Evolutionary conservation across 106 monocot species (phyloP).

Genomic region (Allium cepa): DNA sequence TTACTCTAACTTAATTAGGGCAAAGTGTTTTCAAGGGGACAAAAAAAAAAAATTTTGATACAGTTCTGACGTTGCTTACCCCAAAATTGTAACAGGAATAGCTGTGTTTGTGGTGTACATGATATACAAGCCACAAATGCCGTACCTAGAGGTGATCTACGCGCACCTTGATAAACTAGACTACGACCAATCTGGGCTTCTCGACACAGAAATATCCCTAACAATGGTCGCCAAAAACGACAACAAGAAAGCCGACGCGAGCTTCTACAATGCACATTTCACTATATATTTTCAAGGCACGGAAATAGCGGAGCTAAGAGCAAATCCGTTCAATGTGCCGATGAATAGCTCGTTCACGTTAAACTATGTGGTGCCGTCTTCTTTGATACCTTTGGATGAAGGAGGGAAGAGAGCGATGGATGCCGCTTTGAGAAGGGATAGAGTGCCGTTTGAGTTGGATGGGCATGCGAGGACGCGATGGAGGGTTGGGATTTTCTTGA

Average conservation of each 20-base stretch:
- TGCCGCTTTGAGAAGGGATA: conserved; percentile 24
- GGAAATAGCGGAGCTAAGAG: conserved; percentile 37
- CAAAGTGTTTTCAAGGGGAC: too few species aligned
- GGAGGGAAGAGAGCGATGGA: conserved; percentile 40
- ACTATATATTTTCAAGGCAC: conserved; percentile 27
- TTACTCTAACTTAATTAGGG: too few species aligned
- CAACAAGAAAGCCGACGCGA: conserved; percentile 38
- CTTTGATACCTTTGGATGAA: conserved; percentile 35
- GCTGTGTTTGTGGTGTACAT: conserved; percentile 46
- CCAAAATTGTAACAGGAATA: conserved; percentile 14
- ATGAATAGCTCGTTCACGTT: conserved; percentile 41
- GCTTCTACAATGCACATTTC: conserved; percentile 30
- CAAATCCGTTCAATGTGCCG: conserved; percentile 35
- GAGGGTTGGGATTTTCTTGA: conserved; percentile 44
- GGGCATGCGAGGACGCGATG: conserved; percentile 60
- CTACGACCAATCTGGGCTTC: conserved; percentile 57
- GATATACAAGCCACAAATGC: conserved; percentile 62
- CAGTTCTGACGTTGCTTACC: too few species aligned
- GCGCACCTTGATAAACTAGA: conserved; percentile 44
- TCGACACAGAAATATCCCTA: conserved; percentile 30
- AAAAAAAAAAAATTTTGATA: too few species aligned
- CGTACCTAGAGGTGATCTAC: conserved; percentile 30
- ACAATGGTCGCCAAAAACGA: conserved; percentile 42
- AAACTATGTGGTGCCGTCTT: conserved; percentile 34
- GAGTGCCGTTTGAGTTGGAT: conserved; percentile 33